These are phyloP conservation scores for Paralagenidium karlingii DNA, from an alignment of 352 stramenopile species.

Conservation along the genomic window DNA sequence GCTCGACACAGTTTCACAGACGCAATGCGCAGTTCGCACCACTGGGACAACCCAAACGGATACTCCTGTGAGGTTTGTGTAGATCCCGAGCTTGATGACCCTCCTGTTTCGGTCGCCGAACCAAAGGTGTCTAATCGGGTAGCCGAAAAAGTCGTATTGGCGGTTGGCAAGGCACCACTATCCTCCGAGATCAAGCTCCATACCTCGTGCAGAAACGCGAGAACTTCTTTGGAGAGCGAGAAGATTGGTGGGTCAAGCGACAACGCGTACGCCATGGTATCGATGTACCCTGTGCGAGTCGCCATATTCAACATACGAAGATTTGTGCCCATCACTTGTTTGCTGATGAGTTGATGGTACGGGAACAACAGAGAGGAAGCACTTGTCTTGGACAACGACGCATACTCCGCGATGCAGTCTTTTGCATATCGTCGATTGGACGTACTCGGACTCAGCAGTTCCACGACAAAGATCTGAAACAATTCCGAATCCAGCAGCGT, in stretches of 20 bases:
- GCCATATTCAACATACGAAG: constrained; percentile 51
- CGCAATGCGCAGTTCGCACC: constrained; percentile 72
- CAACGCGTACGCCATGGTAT: constrained; percentile 73
- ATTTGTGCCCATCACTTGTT: constrained; percentile 74
- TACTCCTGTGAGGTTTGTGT: constrained; percentile 76
- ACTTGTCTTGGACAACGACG: constrained; percentile 35
- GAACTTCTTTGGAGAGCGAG: constrained; percentile 71
- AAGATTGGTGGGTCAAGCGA: constrained; percentile 70
- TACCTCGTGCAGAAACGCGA: constrained; percentile 77
- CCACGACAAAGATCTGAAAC: constrained; percentile 80
- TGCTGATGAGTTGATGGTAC: constrained; percentile 76
- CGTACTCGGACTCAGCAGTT: constrained; percentile 66
- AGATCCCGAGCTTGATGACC: neutral
- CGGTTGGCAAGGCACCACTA: constrained; percentile 10
- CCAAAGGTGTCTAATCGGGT: neutral
- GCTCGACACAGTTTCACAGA: constrained; percentile 80
- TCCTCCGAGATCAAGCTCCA: constrained; percentile 79
- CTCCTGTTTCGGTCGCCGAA: neutral
- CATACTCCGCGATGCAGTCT: constrained; percentile 46
- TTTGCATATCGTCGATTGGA: constrained; percentile 61
- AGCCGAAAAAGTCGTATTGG: neutral
- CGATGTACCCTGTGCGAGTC: constrained; percentile 70
- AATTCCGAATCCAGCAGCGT: constrained; percentile 79
- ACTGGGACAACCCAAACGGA: constrained; percentile 73
- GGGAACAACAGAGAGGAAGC: constrained; percentile 59